Evolutionary conservation across 129 eudicot species (phyloP), one percentile per base, ranked within the genome.

Genomic region (Chrysanthemum lavandulifolium): DNA sequence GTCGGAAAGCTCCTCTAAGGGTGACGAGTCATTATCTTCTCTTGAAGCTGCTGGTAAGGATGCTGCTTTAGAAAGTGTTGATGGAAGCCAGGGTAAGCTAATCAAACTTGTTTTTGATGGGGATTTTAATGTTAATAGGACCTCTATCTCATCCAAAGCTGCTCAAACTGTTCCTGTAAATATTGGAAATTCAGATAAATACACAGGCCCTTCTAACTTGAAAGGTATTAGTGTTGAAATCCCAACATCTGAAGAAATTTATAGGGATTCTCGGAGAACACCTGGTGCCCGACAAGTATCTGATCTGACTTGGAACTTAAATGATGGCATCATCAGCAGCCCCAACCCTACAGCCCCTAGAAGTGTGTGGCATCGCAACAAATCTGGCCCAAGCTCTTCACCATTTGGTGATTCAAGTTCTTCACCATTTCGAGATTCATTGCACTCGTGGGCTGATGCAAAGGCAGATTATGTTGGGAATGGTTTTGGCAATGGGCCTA

Each of bases 401-500:
- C 61, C 87, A 29, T 66, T 60, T 56, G 77, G 82, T 43, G 79
- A 80, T 61, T 68, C 73, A 55, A 36, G 43, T 36, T 36, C 61
- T 65, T 80, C 83, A 55, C 61, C 87, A 29, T 66, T 60, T 56
- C 73, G 82, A 50, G 79, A 80, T 61, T 68, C 73, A 55, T 82
- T 85, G 1, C 83, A 82, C 62, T 79, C 79, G 4, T 84, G 82
- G 88, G 31, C 84, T 15, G 79, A 86, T 72, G 80, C 88, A 61
- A 88, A 78, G 76, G 59, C 82, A 58, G 79, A 84, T 68, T 58
- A 78, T 55, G 77, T 76, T 10, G 75, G 78, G 54, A 78, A 57
- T 84, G 97, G 82, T 50, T 86, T 86, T 54, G 73, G 90, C 50
- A 82, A 71, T 57, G 90, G 98, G 72, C 90, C 90, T 18, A 89